phyloP scores from a whole-genome alignment of 371 early-diverging fungal genomes.

The Rhizopus arrhizus region DNA sequence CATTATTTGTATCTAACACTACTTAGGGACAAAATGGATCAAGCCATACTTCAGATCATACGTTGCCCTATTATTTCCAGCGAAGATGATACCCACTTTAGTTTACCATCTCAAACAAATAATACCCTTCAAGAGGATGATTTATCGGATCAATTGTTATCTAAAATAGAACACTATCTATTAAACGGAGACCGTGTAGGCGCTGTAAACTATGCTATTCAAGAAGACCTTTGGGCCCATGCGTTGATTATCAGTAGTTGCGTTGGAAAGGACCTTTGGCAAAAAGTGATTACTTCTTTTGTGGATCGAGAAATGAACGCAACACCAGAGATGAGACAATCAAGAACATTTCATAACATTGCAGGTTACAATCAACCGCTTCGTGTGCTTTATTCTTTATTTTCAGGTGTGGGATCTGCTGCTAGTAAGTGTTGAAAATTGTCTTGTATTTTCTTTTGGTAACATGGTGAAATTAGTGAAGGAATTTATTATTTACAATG shows the following conservation, averaged over 20 bases:
- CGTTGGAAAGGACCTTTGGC: constrained; percentile 81
- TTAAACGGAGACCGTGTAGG: constrained; percentile 74
- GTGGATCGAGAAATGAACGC: constrained; percentile 60
- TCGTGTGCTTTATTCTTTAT: constrained; percentile 73
- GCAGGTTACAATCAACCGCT: constrained; percentile 63
- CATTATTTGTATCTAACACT: neutral
- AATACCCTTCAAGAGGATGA: constrained; percentile 16
- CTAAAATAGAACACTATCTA: constrained; percentile 65
- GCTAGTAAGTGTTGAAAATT: constrained; percentile 42
- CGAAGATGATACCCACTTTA: constrained; percentile 38
- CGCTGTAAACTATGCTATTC: constrained; percentile 76
- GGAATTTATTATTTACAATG: constrained; percentile 34
- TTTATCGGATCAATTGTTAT: constrained; percentile 39
- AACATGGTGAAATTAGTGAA: constrained; percentile 16
- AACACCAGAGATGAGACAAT: constrained; percentile 28
- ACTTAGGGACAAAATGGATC: constrained; percentile 58
- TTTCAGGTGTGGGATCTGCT: constrained; percentile 68
- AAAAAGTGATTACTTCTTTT: constrained; percentile 76
- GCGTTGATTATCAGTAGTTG: constrained; percentile 89
- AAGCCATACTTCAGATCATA: constrained; percentile 53
- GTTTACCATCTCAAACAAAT: constrained; percentile 39
- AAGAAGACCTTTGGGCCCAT: constrained; percentile 82
- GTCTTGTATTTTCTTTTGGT: neutral
- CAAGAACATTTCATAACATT: constrained; percentile 32
- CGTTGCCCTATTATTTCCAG: constrained; percentile 26